phyloP scores from a whole-genome alignment of 129 eudicot species.

The Smallanthus sonchifolius region DNA sequence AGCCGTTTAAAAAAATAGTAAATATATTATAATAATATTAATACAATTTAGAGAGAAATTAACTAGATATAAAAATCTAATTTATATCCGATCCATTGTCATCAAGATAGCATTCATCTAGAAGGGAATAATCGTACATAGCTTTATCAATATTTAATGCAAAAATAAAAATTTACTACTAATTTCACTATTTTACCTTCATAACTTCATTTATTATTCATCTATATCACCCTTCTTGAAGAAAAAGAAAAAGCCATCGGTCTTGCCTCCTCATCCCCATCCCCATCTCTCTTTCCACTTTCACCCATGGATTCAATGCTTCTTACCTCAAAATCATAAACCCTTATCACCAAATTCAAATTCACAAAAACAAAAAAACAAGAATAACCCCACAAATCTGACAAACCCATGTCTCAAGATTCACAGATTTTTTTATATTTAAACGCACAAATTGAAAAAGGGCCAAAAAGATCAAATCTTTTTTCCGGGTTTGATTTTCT shows the following conservation, averaged over 20 bases:
- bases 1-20: too few relatives aligned
- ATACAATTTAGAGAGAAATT: neutral
- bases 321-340: constrained; percentile 29
- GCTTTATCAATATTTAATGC: constrained; percentile 1
- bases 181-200: neutral
- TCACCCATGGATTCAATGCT: constrained; percentile 13
- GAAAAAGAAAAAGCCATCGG: constrained; percentile 17
- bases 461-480: neutral
- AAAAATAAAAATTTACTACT: neutral
- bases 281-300: neutral
- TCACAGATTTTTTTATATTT: neutral
- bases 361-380: neutral
- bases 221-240: constrained; percentile 11
- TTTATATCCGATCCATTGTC: neutral
- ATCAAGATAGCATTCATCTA: neutral
- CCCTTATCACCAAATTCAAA: constrained; percentile 19
- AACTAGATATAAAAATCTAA: neutral
- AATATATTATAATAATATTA: neutral
- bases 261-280: constrained; percentile 11
- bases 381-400: constrained; percentile 3
- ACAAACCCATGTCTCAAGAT: constrained; percentile 25
- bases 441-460: constrained; percentile 6
- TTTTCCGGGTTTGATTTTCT: constrained; percentile 16
- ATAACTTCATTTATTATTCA: neutral
- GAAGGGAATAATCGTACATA: neutral